These are phyloP conservation scores for Cercospora brassicicola DNA, from an alignment of 2,329 filamentous ascomycete species.

Conservation along the genomic window DNA sequence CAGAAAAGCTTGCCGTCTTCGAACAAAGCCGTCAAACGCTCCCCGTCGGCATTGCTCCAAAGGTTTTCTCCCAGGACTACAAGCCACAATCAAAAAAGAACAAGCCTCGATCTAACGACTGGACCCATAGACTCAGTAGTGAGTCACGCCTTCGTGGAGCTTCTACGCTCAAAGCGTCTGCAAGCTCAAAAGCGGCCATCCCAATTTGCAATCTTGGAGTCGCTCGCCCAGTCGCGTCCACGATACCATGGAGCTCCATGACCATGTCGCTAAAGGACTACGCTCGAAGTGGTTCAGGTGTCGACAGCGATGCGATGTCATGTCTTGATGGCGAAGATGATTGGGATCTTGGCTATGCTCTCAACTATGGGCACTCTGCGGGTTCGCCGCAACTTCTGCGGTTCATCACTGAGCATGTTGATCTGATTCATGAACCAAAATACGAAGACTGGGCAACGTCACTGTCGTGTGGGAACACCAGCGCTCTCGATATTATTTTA, in stretches of 20 bases:
- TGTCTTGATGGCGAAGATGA: slow-evolving; percentile 19
- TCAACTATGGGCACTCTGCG: slow-evolving; percentile 35
- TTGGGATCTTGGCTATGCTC: slow-evolving; percentile 30
- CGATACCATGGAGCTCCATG: slow-evolving; percentile 24
- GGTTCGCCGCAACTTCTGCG: slow-evolving; percentile 32
- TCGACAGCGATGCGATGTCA: not conserved
- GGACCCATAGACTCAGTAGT: slow-evolving; percentile 18
- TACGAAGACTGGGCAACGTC: slow-evolving; percentile 37
- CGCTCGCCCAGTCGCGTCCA: slow-evolving; percentile 17
- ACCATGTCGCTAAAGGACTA: not conserved
- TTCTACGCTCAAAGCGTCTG: slow-evolving; percentile 23
- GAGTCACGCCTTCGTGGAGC: slow-evolving; percentile 16
- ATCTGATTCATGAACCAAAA: slow-evolving; percentile 36
- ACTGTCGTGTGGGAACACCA: slow-evolving; percentile 36
- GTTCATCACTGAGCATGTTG: slow-evolving; percentile 35
- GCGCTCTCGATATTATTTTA: slow-evolving; percentile 36
- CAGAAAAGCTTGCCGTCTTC: slow-evolving; percentile 17
- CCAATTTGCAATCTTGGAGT: slow-evolving; percentile 22
- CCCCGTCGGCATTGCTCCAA: slow-evolving; percentile 22
- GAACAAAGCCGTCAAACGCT: slow-evolving; percentile 15
- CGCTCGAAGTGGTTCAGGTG: not conserved
- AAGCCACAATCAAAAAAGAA: not conserved
- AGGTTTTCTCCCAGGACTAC: slow-evolving; percentile 20
- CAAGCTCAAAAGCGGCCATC: slow-evolving; percentile 14
- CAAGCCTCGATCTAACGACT: slow-evolving; percentile 8